Conservation (phyloP, 192 early-diverging fungal species). For the Coemansia sp. region DNA sequence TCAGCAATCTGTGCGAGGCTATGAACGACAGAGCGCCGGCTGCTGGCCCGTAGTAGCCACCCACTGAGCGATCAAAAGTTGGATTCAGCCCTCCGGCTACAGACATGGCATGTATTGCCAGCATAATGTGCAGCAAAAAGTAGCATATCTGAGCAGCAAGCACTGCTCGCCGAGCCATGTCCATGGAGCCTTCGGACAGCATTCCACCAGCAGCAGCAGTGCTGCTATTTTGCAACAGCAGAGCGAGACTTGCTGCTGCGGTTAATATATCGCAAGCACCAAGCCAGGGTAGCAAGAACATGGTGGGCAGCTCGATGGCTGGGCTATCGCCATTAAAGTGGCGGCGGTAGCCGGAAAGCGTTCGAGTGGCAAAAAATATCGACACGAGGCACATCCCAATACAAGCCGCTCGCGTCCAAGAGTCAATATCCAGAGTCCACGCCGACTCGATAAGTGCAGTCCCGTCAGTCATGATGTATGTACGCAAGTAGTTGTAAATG, state of each 20-base stretch:
- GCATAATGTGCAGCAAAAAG: conserved; percentile 14
- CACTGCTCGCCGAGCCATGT: conserved; percentile 12
- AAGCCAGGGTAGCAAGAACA: conserved; percentile 41
- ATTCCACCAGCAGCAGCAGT: not conserved
- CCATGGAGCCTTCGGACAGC: not conserved
- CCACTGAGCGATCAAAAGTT: conserved; percentile 8
- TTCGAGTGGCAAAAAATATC: conserved; percentile 11
- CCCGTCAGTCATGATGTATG: not conserved
- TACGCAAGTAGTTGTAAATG: not conserved
- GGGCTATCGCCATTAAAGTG: conserved; percentile 25
- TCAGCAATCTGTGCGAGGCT: conserved; percentile 18
- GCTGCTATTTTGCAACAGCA: conserved; percentile 1
- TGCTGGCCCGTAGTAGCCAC: conserved; percentile 40
- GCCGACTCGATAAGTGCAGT: not conserved
- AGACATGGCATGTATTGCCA: conserved; percentile 30
- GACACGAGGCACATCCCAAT: conserved; percentile 19
- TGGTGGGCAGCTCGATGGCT: conserved; percentile 25
- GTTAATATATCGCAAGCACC: conserved; percentile 24
- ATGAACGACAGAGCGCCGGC: conserved; percentile 17
- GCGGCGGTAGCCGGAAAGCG: conserved; percentile 18
- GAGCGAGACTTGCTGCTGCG: not conserved
- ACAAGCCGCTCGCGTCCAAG: conserved; percentile 12
- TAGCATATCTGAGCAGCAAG: conserved; percentile 38
- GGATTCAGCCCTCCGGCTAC: conserved; percentile 14
- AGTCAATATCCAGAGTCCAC: conserved; percentile 2